A percentile compares a stretch with the other conserved stretches of the same genome.
Evolutionary conservation across 1,284 basidiomycete genomes (phyloP).

Genomic region (Coniferiporia weirii): DNA sequence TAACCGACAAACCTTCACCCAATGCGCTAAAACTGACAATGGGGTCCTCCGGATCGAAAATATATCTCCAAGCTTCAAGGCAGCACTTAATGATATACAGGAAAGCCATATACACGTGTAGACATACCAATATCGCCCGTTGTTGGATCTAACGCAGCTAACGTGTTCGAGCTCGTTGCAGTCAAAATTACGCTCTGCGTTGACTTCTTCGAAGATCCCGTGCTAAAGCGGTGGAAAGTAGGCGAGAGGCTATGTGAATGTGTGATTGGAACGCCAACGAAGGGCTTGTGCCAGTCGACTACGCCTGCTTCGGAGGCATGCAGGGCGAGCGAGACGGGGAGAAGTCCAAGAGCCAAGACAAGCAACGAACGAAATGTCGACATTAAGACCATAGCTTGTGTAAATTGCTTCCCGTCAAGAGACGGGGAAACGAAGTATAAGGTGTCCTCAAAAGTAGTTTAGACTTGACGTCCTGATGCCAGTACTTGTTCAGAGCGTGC

Average conservation of each 20-base stretch:
- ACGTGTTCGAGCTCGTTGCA: conserved; percentile 71
- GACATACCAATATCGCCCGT: conserved; percentile 71
- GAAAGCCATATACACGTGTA: background rate
- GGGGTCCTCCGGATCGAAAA: conserved; percentile 61
- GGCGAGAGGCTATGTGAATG: conserved; percentile 47
- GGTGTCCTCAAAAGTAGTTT: background rate
- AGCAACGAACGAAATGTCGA: background rate
- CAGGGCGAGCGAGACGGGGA: conserved; percentile 35
- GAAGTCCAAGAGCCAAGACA: background rate
- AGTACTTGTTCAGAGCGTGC: background rate
- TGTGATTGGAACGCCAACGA: conserved; percentile 65
- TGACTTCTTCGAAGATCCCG: conserved; percentile 25
- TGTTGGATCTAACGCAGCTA: conserved; percentile 70
- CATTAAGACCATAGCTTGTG: background rate
- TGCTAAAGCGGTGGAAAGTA: conserved; percentile 42
- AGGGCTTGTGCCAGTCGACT: conserved; percentile 80
- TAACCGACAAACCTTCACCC: conserved; percentile 46
- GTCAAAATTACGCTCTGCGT: conserved; percentile 55
- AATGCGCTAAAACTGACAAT: conserved; percentile 67
- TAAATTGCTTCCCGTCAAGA: background rate
- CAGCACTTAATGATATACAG: conserved; percentile 10
- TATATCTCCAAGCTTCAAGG: conserved; percentile 67
- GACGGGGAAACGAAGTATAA: background rate
- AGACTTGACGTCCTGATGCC: background rate
- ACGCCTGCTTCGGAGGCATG: conserved; percentile 75